Evolutionary conservation across 768 basidiomycete species (phyloP).

Genomic region (Rubroboletus pulcherrimus): DNA sequence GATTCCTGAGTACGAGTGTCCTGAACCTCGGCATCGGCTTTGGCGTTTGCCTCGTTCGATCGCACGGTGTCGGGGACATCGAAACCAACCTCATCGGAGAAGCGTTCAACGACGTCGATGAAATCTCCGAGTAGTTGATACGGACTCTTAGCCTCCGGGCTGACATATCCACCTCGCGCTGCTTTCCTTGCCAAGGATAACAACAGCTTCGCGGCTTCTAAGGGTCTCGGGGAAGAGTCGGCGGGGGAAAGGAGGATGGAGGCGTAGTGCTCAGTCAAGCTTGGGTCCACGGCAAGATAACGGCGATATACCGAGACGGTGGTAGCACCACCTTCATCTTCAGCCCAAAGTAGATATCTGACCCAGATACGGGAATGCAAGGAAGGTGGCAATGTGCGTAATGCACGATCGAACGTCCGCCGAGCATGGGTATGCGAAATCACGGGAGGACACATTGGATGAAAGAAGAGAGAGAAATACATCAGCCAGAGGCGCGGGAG

Average conservation of each 20-base stretch:
- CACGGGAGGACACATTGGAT: constrained; percentile 81
- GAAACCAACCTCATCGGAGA: constrained; percentile 89
- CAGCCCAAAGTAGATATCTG: constrained; percentile 90
- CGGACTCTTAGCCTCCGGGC: constrained; percentile 91
- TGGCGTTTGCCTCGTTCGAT: constrained; percentile 48
- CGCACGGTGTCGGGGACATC: constrained; percentile 70
- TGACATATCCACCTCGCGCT: constrained; percentile 74
- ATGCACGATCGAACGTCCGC: constrained; percentile 88
- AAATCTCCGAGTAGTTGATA: constrained; percentile 93
- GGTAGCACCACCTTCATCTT: constrained; percentile 72
- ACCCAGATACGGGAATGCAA: constrained; percentile 91
- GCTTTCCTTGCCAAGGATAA: constrained; percentile 83
- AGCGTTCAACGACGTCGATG: constrained; percentile 86
- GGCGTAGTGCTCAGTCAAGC: constrained; percentile 75
- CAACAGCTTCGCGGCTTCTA: constrained; percentile 91
- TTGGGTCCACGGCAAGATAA: constrained; percentile 80
- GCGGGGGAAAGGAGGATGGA: constrained; percentile 57
- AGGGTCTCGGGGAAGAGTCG: constrained; percentile 66
- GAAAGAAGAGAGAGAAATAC: constrained; percentile 86
- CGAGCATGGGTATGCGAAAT: constrained; percentile 89
- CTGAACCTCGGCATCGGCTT: constrained; percentile 44
- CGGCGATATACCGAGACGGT: constrained; percentile 83
- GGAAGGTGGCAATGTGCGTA: constrained; percentile 91
- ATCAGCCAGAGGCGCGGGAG: constrained; percentile 92
- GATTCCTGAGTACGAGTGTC: constrained; percentile 32